phyloP scores from a whole-genome alignment of 2,329 filamentous ascomycete species.

The Fusarium foetens region DNA sequence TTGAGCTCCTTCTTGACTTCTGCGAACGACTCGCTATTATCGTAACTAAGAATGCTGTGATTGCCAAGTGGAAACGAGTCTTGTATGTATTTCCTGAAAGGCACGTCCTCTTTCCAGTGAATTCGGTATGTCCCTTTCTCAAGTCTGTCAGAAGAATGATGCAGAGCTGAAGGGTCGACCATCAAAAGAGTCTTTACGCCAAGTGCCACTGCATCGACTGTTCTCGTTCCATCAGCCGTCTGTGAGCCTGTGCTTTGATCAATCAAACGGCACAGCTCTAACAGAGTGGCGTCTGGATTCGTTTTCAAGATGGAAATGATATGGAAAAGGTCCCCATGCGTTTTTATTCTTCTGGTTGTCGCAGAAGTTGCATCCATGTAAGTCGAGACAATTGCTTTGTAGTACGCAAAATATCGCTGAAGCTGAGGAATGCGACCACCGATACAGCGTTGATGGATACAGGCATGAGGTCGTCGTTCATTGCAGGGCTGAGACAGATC shows the following conservation, averaged over 20 bases:
- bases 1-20: not conserved
- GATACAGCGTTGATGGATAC: not conserved
- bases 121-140: not conserved
- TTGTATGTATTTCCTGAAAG: not conserved
- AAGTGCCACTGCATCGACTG: not conserved
- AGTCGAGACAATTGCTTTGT: not conserved
- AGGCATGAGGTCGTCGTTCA: not conserved
- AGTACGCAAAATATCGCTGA: not conserved
- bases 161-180: not conserved
- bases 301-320: not conserved
- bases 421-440: not conserved
- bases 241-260: fast-evolving
- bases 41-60: not conserved
- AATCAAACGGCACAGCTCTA: not conserved
- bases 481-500: not conserved
- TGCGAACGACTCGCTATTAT: not conserved
- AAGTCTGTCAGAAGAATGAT: not conserved
- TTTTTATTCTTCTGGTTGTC: fast-evolving
- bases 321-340: not conserved
- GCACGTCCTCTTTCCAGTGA: not conserved
- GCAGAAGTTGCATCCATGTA: not conserved
- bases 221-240: fast-evolving
- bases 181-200: not conserved
- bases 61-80: not conserved
- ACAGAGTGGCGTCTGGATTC: not conserved